A percentile compares a stretch with the other conserved stretches of the same genome.
These are phyloP conservation scores for Linderniella brevidens DNA, from an alignment of 257 asterid genomes.

Conservation along the genomic window DNA sequence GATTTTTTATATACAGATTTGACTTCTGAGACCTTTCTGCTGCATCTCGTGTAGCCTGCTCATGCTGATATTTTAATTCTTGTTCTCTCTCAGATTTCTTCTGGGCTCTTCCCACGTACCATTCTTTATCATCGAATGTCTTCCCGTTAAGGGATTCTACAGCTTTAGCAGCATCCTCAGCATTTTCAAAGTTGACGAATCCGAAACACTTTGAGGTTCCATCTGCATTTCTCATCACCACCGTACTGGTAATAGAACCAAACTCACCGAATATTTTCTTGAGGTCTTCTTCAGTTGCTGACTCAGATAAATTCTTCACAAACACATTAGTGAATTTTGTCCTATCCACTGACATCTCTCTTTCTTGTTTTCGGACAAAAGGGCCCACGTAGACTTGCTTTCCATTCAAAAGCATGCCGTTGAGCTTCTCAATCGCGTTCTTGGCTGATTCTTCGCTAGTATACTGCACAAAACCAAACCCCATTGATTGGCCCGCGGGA, in stretches of 20 bases:
- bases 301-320: conserved; percentile 70
- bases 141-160: conserved; percentile 73
- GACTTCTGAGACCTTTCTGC: conserved; percentile 71
- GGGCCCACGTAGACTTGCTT: conserved; percentile 82
- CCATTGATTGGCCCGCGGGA: conserved; percentile 62
- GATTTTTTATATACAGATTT: conserved; percentile 71
- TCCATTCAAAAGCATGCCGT: conserved; percentile 82
- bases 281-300: conserved; percentile 59
- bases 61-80: conserved; percentile 52
- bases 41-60: conserved; percentile 64
- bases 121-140: conserved; percentile 54
- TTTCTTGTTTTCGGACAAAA: conserved; percentile 76
- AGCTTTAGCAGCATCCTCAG: conserved; percentile 81
- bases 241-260: conserved; percentile 57
- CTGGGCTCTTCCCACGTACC: conserved; percentile 92
- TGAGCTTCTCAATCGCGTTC: conserved; percentile 68
- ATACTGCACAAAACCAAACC: conserved; percentile 88
- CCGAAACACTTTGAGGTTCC: conserved; percentile 85
- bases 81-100: conserved; percentile 81
- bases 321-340: conserved; percentile 62
- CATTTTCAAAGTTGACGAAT: conserved; percentile 72
- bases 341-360: conserved; percentile 54
- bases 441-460: conserved; percentile 71
- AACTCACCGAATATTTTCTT: conserved; percentile 45
- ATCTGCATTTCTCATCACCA: conserved; percentile 70